Conservation (phyloP, 1,139 yeast species). For the Suhomyces terraborum region DNA sequence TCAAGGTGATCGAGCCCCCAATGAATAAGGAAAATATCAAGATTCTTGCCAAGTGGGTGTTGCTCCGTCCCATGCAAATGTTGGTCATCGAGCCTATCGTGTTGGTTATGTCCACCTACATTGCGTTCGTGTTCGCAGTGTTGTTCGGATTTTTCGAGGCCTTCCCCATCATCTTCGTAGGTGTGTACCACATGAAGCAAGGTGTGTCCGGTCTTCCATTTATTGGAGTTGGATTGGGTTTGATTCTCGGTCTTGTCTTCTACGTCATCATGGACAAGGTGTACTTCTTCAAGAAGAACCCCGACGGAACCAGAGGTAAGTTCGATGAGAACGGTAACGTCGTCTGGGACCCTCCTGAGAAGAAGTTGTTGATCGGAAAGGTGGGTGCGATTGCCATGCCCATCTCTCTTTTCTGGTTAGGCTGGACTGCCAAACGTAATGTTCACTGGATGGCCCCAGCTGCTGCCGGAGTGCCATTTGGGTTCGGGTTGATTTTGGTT, state of each 20-base stretch:
- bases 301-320: constrained; percentile 63
- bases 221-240: constrained; percentile 68
- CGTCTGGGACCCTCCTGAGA: constrained; percentile 43
- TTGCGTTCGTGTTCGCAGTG: constrained; percentile 74
- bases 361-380: constrained; percentile 47
- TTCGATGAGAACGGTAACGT: constrained; percentile 58
- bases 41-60: constrained; percentile 43
- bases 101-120: constrained; percentile 61
- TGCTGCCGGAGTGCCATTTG: constrained; percentile 74
- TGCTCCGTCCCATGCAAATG: constrained; percentile 66
- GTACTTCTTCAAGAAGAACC: constrained; percentile 55
- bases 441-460: constrained; percentile 84
- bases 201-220: constrained; percentile 71
- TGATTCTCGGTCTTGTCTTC: constrained; percentile 52
- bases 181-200: constrained; percentile 55
- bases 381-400: constrained; percentile 68
- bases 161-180: constrained; percentile 69
- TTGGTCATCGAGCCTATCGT: constrained; percentile 70
- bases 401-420: constrained; percentile 75
- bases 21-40: constrained; percentile 23
- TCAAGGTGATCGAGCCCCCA: constrained; percentile 42
- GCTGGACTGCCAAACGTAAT: constrained; percentile 66
- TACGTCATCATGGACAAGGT: constrained; percentile 53
- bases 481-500: constrained; percentile 69
- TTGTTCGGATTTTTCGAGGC: constrained; percentile 79